These are phyloP conservation scores for Kazachstania kunashirensis DNA, from an alignment of 805 yeast species.

Conservation along the genomic window DNA sequence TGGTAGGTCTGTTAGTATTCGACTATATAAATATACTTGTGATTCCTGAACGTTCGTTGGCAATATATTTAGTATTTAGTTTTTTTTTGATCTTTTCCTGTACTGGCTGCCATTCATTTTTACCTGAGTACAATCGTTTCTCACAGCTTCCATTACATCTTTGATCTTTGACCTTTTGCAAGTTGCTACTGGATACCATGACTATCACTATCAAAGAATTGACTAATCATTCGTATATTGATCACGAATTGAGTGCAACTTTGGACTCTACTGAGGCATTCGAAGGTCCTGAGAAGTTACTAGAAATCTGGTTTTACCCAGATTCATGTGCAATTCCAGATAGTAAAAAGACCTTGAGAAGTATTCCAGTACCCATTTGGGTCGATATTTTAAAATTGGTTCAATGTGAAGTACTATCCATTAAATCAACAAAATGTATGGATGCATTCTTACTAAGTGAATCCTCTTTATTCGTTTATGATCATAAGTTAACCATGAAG, in stretches of 20 bases:
- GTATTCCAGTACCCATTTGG: constrained; percentile 60
- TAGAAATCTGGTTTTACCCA: constrained; percentile 82
- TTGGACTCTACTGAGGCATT: constrained; percentile 87
- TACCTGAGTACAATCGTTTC: too few relatives aligned
- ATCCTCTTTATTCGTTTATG: constrained; percentile 80
- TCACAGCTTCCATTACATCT: too few relatives aligned
- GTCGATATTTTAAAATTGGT: constrained; percentile 67
- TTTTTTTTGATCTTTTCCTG: too few relatives aligned
- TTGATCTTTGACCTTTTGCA: not conserved
- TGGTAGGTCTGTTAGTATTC: too few relatives aligned
- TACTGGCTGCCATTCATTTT: too few relatives aligned
- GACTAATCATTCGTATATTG: constrained; percentile 45
- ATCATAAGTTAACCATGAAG: constrained; percentile 75
- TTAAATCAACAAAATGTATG: constrained; percentile 51
- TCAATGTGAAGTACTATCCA: constrained; percentile 79
- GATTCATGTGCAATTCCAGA: constrained; percentile 26
- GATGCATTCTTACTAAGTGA: constrained; percentile 86
- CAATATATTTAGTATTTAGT: too few relatives aligned
- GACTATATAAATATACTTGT: too few relatives aligned
- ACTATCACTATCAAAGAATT: constrained; percentile 29
- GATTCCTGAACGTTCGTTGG: too few relatives aligned
- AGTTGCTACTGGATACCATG: constrained; percentile 11
- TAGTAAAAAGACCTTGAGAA: constrained; percentile 41
- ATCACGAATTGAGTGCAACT: constrained; percentile 67
- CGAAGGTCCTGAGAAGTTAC: constrained; percentile 93